A percentile compares a stretch with the other conserved stretches of the same genome.
Conservation (phyloP, 1,139 yeast genomes). For the Geotrichum aggregatum region DNA sequence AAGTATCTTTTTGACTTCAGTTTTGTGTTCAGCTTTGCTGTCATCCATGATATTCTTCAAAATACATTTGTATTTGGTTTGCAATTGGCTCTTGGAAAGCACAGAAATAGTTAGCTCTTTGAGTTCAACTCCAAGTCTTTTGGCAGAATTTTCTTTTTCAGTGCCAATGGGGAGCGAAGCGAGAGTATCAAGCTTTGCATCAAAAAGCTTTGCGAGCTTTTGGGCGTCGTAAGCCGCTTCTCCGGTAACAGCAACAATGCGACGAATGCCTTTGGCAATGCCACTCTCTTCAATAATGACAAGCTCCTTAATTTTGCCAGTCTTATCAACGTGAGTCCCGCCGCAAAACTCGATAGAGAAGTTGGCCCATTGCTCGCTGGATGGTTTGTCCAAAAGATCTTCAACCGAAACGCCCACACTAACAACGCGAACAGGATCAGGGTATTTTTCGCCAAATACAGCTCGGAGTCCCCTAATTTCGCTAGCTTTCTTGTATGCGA, state of each 20-base stretch:
- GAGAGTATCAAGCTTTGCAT: conserved; percentile 54
- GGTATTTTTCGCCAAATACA: conserved; percentile 97
- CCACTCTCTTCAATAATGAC: conserved; percentile 92
- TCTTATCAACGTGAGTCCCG: conserved; percentile 92
- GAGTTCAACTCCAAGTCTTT: conserved; percentile 77
- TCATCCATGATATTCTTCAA: conserved; percentile 88
- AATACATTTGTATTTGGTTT: conserved; percentile 66
- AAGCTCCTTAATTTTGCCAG: conserved; percentile 89
- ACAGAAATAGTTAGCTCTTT: conserved; percentile 82
- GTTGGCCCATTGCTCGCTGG: conserved; percentile 66
- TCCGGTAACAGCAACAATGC: conserved; percentile 96
- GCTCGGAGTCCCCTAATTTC: conserved; percentile 86
- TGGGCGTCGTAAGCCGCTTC: conserved; percentile 86
- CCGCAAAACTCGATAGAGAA: conserved; percentile 95
- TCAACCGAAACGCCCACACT: conserved; percentile 90
- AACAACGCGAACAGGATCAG: conserved; percentile 97
- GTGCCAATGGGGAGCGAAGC: conserved; percentile 57
- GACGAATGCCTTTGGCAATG: conserved; percentile 96
- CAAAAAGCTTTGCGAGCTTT: conserved; percentile 71
- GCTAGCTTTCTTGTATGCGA: conserved; percentile 66
- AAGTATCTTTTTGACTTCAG: conserved; percentile 74
- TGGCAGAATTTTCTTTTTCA: conserved; percentile 72
- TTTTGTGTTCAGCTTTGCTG: conserved; percentile 79
- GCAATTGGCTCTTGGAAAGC: conserved; percentile 69
- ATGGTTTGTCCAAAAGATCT: conserved; percentile 67